These are phyloP conservation scores for Trichoderma oligosporum DNA, from an alignment of 2,329 filamentous ascomycete genomes.

Conservation along the genomic window DNA sequence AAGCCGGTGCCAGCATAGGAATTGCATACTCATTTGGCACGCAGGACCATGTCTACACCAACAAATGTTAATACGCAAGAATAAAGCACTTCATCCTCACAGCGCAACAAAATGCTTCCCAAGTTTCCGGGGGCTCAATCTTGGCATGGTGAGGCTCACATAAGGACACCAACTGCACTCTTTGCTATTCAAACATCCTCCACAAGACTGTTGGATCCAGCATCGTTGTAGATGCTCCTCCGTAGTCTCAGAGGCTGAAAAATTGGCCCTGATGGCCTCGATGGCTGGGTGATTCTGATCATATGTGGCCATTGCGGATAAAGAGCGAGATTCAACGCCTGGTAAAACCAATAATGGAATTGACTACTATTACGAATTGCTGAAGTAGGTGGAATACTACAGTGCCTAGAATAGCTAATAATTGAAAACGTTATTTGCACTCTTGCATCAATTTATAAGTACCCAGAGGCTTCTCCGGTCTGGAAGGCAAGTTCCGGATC, in stretches of 20 bases:
- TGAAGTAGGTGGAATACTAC: neutral
- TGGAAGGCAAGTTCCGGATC: neutral
- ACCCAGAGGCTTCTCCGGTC: neutral
- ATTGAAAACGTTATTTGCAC: too few species aligned
- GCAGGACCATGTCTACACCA: slow-evolving; percentile 49
- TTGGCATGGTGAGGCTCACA: slow-evolving; percentile 33
- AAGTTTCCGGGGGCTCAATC: too few species aligned
- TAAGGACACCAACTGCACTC: slow-evolving; percentile 53
- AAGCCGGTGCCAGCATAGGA: slow-evolving; percentile 48
- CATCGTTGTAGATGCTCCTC: slow-evolving; percentile 46
- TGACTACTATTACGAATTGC: neutral
- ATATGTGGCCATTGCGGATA: slow-evolving; percentile 21
- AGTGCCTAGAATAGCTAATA: too few species aligned
- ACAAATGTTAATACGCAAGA: neutral
- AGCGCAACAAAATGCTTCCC: too few species aligned
- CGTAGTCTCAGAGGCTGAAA: slow-evolving; percentile 29
- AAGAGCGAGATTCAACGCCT: too few species aligned
- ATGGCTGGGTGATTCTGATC: neutral
- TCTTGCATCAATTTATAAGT: neutral
- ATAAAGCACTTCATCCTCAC: too few species aligned
- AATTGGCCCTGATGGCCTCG: slow-evolving; percentile 29
- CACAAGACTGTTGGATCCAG: slow-evolving; percentile 50
- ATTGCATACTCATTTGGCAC: slow-evolving; percentile 48
- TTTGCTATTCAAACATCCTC: slow-evolving; percentile 41
- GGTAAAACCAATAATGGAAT: too few species aligned